Base-by-base conservation (phyloP, 768 basidiomycete species). In the Piloderma croceum region DNA sequence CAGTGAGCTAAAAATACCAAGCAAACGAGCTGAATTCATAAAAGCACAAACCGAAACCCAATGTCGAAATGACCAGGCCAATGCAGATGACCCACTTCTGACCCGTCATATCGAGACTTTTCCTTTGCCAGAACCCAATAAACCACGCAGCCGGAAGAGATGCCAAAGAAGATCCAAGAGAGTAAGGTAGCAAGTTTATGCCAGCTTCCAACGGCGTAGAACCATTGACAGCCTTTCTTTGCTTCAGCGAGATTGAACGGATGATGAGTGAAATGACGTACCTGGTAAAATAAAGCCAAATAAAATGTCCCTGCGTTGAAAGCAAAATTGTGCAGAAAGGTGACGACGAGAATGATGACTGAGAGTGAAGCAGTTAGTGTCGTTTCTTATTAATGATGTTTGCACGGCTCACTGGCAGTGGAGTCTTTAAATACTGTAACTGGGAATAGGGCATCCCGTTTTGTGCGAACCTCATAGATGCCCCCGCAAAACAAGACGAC, bases 71-170 rank as follows among this genome's bases (percentile, higher is more conserved):
- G 41, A 77, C 53, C 39, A 90, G 72, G 11, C 88, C 88, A 24
- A 59, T 43, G 22, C 73, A 70, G 38, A 85, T 83, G 36, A 78
- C 67, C 59, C 70, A 64, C 56, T 82, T 84, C 59, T 84, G 83
- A 36, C 77, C 81, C 34, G 67, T 69, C 12, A 77, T 83, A 50
- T 79, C 70, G 15, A 64, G 58, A 12, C 68, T 76, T 42, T 65
- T 69, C 46, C 58, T 65, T 59, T 86, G 81, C 69, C 71, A 76
- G 46, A 74, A 77, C 34, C 72, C 77, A 50, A 90, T 84, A 50
- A 84, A 72, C 84, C 84, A 86, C n/a, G 89, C 86, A 25, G 75
- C 82, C 18, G 88, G 86, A 69, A 91, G 80, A 9, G 89, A 90
- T 31, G 88, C 82, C 42, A 90, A 56, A 18, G 88, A 88, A 24